Conservation (phyloP, 2,329 filamentous ascomycete genomes). For the Chrysoporthe deuterocubensis region DNA sequence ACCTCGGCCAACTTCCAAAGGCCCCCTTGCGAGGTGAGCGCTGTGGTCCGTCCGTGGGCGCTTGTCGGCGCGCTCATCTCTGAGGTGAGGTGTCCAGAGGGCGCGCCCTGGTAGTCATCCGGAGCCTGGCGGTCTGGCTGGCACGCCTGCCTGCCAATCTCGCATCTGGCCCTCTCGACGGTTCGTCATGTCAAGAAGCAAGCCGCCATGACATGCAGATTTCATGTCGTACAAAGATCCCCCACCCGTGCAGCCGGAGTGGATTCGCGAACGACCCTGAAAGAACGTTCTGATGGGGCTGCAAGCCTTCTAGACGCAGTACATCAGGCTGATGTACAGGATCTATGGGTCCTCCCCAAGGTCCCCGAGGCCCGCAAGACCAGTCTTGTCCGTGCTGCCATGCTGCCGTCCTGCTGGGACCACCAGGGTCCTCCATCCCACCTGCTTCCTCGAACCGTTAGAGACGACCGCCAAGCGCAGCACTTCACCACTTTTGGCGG, state of each 20-base stretch:
- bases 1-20: conserved; percentile 10
- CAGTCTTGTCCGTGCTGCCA: conserved; percentile 24
- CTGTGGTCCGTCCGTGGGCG: not conserved
- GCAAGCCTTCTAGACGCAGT: conserved; percentile 26
- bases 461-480: conserved; percentile 15
- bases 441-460: conserved; percentile 22
- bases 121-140: not conserved
- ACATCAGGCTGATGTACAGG: conserved; percentile 26
- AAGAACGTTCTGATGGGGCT: conserved; percentile 27
- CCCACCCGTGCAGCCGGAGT: conserved; percentile 26
- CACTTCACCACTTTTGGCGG: conserved; percentile 17
- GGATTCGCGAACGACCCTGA: conserved; percentile 26
- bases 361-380: conserved; percentile 19
- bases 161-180: not conserved
- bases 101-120: not conserved
- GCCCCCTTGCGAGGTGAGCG: not conserved
- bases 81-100: not conserved
- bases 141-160: not conserved
- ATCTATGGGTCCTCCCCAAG: conserved; percentile 17
- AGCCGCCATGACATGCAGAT: conserved; percentile 25
- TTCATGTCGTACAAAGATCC: conserved; percentile 28
- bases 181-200: conserved; percentile 14
- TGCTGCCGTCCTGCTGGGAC: conserved; percentile 25
- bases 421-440: conserved; percentile 12
- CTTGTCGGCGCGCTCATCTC: not conserved